Percentiles rank a stretch among this genome's conserved stretches.
Evolutionary conservation across 2,329 filamentous ascomycete species (phyloP).

Genomic region (Thermoascus crustaceus): DNA sequence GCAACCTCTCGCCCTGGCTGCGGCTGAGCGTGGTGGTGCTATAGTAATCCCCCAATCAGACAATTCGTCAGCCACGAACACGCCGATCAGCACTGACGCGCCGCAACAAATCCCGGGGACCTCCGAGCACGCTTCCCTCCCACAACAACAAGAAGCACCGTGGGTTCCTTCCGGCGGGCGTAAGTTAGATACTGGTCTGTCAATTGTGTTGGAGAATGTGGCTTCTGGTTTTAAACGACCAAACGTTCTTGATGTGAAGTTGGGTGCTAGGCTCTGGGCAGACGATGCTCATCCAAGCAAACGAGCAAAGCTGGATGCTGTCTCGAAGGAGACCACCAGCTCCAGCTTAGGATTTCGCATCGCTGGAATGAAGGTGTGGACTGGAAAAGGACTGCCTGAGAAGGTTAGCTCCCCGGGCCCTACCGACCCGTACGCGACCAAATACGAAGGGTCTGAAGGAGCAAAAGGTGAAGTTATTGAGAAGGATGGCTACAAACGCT

Average conservation of each 20-base stretch:
- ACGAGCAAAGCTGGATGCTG: constrained; percentile 50
- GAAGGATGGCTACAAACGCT: constrained; percentile 48
- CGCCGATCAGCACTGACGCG: constrained; percentile 10
- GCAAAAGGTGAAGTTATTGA: constrained; percentile 35
- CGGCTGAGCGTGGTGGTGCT: constrained; percentile 42
- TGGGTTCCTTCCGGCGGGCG: constrained; percentile 48
- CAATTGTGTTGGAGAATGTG: constrained; percentile 79
- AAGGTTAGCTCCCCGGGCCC: constrained; percentile 17
- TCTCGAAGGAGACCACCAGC: constrained; percentile 52
- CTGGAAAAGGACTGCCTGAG: constrained; percentile 26
- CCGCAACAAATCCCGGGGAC: constrained; percentile 17
- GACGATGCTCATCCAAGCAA: constrained; percentile 56
- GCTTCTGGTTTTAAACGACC: constrained; percentile 72
- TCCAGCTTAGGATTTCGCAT: constrained; percentile 55
- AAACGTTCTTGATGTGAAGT: constrained; percentile 89
- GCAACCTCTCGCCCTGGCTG: constrained; percentile 31
- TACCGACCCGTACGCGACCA: constrained; percentile 26
- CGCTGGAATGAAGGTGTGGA: constrained; percentile 57
- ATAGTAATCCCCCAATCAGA: constrained; percentile 19
- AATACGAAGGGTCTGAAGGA: constrained; percentile 43
- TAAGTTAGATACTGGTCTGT: constrained; percentile 66
- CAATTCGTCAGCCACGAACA: constrained; percentile 13
- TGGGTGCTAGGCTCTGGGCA: constrained; percentile 79
- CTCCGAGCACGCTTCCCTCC: constrained; percentile 15
- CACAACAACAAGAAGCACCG: constrained; percentile 16